These are phyloP conservation scores for Fraxinus angustifolia DNA, from an alignment of 305 asterid genomes.

Conservation along the genomic window DNA sequence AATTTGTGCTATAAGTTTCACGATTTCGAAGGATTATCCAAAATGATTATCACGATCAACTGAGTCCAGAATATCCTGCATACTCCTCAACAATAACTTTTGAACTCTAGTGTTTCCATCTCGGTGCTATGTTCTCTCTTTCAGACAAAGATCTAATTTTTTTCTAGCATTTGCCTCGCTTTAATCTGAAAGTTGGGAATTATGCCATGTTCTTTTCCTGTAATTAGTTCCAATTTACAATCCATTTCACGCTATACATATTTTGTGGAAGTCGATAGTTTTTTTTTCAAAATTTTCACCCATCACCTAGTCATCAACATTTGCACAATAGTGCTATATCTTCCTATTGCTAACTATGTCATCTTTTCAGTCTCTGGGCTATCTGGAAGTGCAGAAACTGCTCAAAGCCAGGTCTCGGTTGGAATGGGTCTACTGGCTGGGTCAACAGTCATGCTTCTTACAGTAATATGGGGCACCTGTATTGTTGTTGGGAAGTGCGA, in stretches of 20 bases:
- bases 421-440: conserved; percentile 97
- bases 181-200: neutral
- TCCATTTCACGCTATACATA: neutral
- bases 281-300: neutral
- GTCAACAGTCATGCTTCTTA: conserved; percentile 89
- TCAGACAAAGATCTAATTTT: neutral
- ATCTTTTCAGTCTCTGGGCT: conserved; percentile 70
- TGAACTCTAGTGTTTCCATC: neutral
- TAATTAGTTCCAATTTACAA: neutral
- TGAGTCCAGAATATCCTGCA: neutral
- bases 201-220: neutral
- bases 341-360: conserved; percentile 6
- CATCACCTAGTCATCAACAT: neutral
- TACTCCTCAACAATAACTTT: neutral
- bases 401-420: conserved; percentile 90
- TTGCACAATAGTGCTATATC: neutral
- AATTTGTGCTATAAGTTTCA: neutral
- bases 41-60: neutral
- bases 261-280: neutral
- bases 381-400: conserved; percentile 69
- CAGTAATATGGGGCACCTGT: conserved; percentile 85
- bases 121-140: neutral
- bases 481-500: conserved; percentile 81
- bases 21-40: neutral
- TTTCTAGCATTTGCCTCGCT: neutral